A percentile compares a stretch with the other conserved stretches of the same genome.
Evolutionary conservation across 805 yeast species (phyloP).

Genomic region (Kodamaea kakaduensis): DNA sequence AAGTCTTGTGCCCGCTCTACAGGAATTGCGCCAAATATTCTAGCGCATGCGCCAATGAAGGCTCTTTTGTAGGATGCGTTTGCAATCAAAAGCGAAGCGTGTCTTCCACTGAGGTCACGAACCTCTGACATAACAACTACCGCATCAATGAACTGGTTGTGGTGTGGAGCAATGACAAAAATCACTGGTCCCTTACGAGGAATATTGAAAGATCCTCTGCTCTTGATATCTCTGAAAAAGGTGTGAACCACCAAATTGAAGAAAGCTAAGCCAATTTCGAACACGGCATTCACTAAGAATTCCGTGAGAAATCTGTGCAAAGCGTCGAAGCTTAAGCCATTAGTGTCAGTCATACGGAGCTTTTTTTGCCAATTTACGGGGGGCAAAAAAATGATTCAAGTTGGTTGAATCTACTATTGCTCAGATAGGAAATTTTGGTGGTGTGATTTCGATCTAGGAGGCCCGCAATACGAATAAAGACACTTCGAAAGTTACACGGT

Average conservation of each 20-base stretch:
- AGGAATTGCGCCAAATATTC: conserved; percentile 34
- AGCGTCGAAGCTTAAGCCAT: no score
- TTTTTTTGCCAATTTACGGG: no score
- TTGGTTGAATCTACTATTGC: no score
- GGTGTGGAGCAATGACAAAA: conserved; percentile 43
- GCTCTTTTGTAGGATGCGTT: conserved; percentile 30
- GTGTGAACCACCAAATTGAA: conserved; percentile 35
- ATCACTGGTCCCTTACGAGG: conserved; percentile 36
- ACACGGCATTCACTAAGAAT: conserved; percentile 11
- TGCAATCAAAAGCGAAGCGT: conserved; percentile 36
- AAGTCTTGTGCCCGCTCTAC: conserved; percentile 42
- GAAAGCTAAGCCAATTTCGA: conserved; percentile 31
- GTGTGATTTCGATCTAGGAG: no score
- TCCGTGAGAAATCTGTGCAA: no score
- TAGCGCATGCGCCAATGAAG: conserved; percentile 31
- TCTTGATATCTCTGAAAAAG: conserved; percentile 38
- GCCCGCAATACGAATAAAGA: no score
- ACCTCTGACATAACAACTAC: conserved; percentile 35
- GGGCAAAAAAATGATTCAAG: no score
- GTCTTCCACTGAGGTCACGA: conserved; percentile 26
- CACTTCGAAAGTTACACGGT: no score
- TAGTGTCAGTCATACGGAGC: no score
- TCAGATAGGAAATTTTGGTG: no score
- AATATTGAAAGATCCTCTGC: conserved; percentile 36
- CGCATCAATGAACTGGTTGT: conserved; percentile 41